Evolutionary conservation across 108 stramenopile genomes (phyloP), one percentile per base, ranked within the genome.

Genomic region (Asterionellopsis glacialis): DNA sequence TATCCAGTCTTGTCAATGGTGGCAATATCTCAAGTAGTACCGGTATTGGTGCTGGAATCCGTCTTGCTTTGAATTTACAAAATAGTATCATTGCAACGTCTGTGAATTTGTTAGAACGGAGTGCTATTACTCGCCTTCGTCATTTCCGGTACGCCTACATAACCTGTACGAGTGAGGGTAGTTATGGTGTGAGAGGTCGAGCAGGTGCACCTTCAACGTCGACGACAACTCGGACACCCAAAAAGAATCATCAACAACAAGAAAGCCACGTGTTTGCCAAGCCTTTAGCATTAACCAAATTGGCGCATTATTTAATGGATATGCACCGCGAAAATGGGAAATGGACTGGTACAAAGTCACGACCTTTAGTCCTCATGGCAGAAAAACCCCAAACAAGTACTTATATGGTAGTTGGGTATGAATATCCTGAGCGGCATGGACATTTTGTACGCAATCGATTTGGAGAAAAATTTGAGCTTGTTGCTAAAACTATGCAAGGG

Each of bases 251-350:
- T 13, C 13, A 28, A 41, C 26, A 54, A 41, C 43, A 70, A 45
- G 16, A 68, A 48, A 58, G 60, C 33, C 88, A 91, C 57, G 47
- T 88, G 2, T 91, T 95, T 61, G 77, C 86, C 48, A 83, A 92
- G 57, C 94, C 94, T 1, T 52, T 90, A 45, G 90, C 87, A 15
- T 51, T 95, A 51, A 80, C 77, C 13, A 74, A 76, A 19, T 70
- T 95, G 11, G 94, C 91, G 9, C 77, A 87, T 41, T 94, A 88
- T 47, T 65, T 95, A 41, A 91, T 95, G 73, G 84, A 88, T 47
- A 84, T 94, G 75, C 91, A 95, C 57, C 84, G 92, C 11, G 92
- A 85, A 64, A 91, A 91, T 63, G 92, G 89, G 48, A 88, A 92
- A 62, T 96, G 96, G 96, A 68, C 81, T 1, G 93, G 91, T 0